Evolutionary conservation across 129 eudicot species (phyloP), one percentile per base, ranked within the genome.

Genomic region (Mikania micrantha): DNA sequence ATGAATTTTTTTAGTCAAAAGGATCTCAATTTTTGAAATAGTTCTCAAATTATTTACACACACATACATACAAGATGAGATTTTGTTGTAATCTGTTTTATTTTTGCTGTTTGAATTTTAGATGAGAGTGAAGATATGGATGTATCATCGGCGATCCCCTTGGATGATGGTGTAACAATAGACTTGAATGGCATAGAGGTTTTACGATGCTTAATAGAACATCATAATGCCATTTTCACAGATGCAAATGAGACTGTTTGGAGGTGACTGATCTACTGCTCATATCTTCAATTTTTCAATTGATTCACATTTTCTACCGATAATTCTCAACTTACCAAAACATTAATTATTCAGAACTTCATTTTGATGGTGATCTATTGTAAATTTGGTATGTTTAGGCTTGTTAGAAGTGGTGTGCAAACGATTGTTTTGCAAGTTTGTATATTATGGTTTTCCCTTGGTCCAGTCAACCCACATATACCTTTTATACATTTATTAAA

Each of bases 181-280:
- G 98, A 88, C 52, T 84, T 80, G 66, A 71, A 85, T 77, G 95
- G 88, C 7, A 81, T 93, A 13, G 98, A 93, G 85, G 98, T 80
- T 15, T 79, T 93, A 66, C 90, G 84, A 72, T 86, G 95, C 79
- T 79, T 93, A 53, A 87, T 88, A 16, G 90, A 88, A 60, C 98
- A 93, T 70, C 98, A 93, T 74, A 93, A 84, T 78, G 84, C 95
- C 20, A 83, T 88, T 70, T 93, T 88, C 86, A 88, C 92, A 2
- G 96, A 93, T 77, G 95, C 98, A 56, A 84, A 86, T 45, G 95
- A 84, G 71, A 86, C 98, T 59, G 85, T 86, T 58, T 88, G 98
- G 98, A 85, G 90, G 80, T 88, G 82, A 83, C 25, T 49, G 40
- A 9, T 29, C 9, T 27, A 9, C 13, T 20, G 56, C 69, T 20